Base-by-base conservation (phyloP, 345 rosid genomes). In the Sisymbrium irio region DNA sequence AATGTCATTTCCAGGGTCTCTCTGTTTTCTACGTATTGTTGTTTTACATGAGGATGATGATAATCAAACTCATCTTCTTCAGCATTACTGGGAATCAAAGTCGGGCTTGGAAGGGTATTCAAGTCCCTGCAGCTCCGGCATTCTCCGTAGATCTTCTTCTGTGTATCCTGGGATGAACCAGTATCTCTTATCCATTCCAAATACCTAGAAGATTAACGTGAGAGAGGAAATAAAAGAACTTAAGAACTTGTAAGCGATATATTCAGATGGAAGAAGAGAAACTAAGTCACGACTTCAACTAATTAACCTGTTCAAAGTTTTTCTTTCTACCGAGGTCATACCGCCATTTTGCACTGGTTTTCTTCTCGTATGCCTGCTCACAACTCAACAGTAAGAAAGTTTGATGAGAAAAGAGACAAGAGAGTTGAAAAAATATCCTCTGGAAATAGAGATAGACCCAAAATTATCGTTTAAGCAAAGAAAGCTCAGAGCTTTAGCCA, bases 341-440 rank as follows among this genome's bases (percentile, higher is more conserved):
- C 37, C 87, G 92, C 99, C 99, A 96, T 72, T 86, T 92, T 56
- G 90, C 80, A 51, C 87, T 82, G 62, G 86, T 87, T 77, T 90
- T 95, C 92, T 95, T 95, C 83, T 95, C 99, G 81, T 92, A 96
- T 67, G 98, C 99, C 99, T 96, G 79, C 53, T 59, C 70, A 49
- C 63, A 55, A 62, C 14, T 49, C 75, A 76, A 53, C 19, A 54
- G 58, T 58, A 69, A 33, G 44, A 62, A 42, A 51, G 10, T 35
- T 42, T 75, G 15, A 75, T 50, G 46, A 74, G 35, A 49, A 40
- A 56, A 9, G 27, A 35, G 18, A 7, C 12, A 2, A 62, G 13
- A 47, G 53, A 9, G 25, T 17, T 46, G 25, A 18, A 46, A 14
- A 14, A 42, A 4, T 36, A 36, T 9, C 40, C 40, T 9, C 40